Base-by-base conservation (phyloP, 2,329 filamentous ascomycete species). In the Seiridium cupressi region DNA sequence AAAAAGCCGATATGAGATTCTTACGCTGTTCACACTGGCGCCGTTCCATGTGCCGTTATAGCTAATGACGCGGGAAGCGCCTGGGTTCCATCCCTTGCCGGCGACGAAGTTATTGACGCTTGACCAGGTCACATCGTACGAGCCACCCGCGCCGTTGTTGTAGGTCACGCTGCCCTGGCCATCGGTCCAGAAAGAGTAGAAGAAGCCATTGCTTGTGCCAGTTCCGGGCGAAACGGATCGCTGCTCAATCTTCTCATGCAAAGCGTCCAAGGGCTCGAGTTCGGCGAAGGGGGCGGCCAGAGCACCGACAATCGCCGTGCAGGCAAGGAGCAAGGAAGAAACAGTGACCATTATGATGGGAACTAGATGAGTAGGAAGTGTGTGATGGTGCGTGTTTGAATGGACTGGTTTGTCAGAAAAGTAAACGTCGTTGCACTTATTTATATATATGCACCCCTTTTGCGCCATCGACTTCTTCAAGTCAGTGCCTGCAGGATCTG, bases 111-210 rank as follows among this genome's bases (percentile, higher is more conserved):
- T 79, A 65, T 75, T 77, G 13, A 74, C 74, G 68, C 79, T 80
- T 51, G 69, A 71, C 83, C 83, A 86, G 5, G 61, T 72, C 32
- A 83, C 75, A 62, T 74, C 79, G 76, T 84, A 86, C 61, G 73
- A 72, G 32, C 85, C 84, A 26, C 69, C 80, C 2, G 73, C 68
- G 11, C 77, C 80, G 73, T 86, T 87, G 70, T 80, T 84, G 77
- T 87, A 88, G 55, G 74, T 80, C 13, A 83, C 81, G 51, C 73
- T 69, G 32, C 76, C 79, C n/a, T 72, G 76, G n/a, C 81, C 81
- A 62, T 87, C 84, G 48, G 78, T 61, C 58, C 84, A 88, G 76
- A 80, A 87, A 11, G 81, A 85, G 74, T 84, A 88, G 77, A 82
- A 88, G 76, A 80, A 88, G 63, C 84, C 84, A 69, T 85, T 81